phyloP scores from a whole-genome alignment of 164 flowering plant species.

The Stephania yunnanensis region DNA sequence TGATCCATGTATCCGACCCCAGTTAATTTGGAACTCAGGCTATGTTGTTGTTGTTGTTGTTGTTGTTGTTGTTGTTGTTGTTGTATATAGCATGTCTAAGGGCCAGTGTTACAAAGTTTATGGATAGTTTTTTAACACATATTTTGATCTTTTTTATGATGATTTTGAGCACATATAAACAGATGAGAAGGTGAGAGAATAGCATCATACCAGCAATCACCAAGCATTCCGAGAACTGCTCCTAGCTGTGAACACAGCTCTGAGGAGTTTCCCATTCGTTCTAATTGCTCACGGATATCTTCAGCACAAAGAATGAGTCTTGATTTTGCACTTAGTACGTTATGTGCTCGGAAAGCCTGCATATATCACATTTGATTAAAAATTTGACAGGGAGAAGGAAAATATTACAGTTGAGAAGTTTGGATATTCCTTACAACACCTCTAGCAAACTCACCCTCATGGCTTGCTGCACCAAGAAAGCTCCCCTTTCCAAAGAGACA shows the following conservation, averaged over 20 bases:
- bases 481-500: constrained; percentile 88
- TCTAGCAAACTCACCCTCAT: constrained; percentile 72
- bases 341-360: constrained; percentile 89
- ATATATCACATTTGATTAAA: constrained; percentile 13
- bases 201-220: constrained; percentile 81
- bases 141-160: too few species aligned
- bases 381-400: background rate
- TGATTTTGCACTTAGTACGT: constrained; percentile 88
- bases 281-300: constrained; percentile 75
- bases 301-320: constrained; percentile 77
- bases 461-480: constrained; percentile 96
- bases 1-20: too few species aligned
- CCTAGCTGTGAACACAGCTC: constrained; percentile 97
- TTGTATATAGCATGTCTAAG: too few species aligned
- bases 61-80: too few species aligned
- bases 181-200: background rate
- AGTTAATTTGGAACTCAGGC: too few species aligned
- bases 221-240: constrained; percentile 96
- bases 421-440: background rate
- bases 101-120: too few species aligned
- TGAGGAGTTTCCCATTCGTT: constrained; percentile 50
- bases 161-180: background rate
- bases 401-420: background rate
- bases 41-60: too few species aligned
- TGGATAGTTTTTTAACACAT: too few species aligned